Evolutionary conservation across 2,329 filamentous ascomycete species (phyloP), one percentile per base, ranked within the genome.

Genomic region (Pezicula neosporulosa): DNA sequence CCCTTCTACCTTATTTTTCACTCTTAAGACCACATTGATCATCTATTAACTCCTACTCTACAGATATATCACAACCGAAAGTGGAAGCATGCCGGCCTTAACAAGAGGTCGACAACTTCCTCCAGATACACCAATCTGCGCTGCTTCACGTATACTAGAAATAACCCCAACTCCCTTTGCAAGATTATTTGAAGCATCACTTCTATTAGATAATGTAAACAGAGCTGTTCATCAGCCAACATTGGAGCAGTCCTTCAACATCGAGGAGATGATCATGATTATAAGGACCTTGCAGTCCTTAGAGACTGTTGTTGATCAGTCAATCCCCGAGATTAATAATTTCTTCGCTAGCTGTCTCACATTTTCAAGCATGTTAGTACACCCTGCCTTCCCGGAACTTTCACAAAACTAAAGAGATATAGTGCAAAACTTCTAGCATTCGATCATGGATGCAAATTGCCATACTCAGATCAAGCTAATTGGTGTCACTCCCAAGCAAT

Each of bases 221-320:
- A 35, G 19, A 10, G 18, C 24, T 44, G 10, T 49, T 33, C 27
- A 44, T 27, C 38, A 49, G 35, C 48, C 48, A n/a, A 44, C 39
- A 44, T 16, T 39, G 6, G 10, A 49, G 39, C 21, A 16, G 38
- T 49, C 39, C 13, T 44, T 49, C 39, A 49, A 49, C 16, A 36
- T 49, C 2, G 48, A 49, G 39, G 48, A 49, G 41, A 39, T 39
- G 27, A 49, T 27, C 18, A 44, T 39, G 38, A 49, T 49, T 44
- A n/a, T 44, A 28, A 44, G 24, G 12, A 49, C 48, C 18, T 33
- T 49, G 16, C 16, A n/a, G 10, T 49, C 48, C 39, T 37, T 49
- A 3, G 39, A 49, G 28, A 36, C 48, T 18, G 39, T 49, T n/a
- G 18, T 49, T 13, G 21, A 12, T 39, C 48, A 49, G 27, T 5